These are phyloP conservation scores for Raddia distichophylla DNA, from an alignment of 176 grass and related monocot genomes.

Conservation along the genomic window DNA sequence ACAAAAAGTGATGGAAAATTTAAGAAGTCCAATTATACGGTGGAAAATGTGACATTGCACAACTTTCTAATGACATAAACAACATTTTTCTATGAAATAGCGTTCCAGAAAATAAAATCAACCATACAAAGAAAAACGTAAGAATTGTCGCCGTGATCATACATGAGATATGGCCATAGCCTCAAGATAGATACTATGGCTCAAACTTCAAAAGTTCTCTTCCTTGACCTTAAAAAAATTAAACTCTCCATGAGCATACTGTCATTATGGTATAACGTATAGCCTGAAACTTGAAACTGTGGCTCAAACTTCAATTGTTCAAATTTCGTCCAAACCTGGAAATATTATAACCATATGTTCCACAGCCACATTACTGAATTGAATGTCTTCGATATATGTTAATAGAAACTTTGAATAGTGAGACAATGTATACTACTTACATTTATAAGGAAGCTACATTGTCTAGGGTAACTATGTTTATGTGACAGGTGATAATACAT, in stretches of 20 bases:
- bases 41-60: too few relatives aligned
- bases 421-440: constrained; percentile 38
- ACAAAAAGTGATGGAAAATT: too few relatives aligned
- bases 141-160: not conserved
- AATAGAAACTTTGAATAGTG: not conserved
- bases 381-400: not conserved
- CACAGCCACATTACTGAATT: constrained; percentile 15
- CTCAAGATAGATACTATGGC: not conserved
- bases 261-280: not conserved
- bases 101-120: not conserved
- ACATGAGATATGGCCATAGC: not conserved
- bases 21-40: too few relatives aligned
- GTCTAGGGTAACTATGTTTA: constrained; percentile 26
- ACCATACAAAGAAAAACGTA: not conserved
- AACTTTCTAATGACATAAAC: too few relatives aligned
- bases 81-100: not conserved
- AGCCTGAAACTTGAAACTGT: not conserved
- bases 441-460: constrained; percentile 35
- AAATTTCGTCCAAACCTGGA: not conserved
- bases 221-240: too few relatives aligned
- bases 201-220: not conserved
- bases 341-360: not conserved
- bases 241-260: not conserved
- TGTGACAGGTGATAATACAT: constrained; percentile 27
- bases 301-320: not conserved